Conservation (phyloP, 495 filamentous ascomycete species). For the Penicillium angulare region DNA sequence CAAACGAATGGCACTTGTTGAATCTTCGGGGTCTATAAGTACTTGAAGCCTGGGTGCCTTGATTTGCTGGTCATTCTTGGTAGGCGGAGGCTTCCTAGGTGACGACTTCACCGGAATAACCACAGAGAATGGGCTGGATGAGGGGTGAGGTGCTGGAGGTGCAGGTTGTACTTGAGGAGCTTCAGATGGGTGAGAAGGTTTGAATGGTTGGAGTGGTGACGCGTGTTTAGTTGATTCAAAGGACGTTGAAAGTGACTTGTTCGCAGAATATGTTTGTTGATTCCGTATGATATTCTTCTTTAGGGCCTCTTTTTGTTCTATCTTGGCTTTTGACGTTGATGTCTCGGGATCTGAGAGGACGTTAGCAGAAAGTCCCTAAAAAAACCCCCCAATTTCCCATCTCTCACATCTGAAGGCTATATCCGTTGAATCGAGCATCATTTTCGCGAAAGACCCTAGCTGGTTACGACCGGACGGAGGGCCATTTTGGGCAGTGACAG, state of each 20-base stretch:
- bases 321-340: constrained; percentile 18
- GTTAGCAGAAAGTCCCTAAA: constrained; percentile 9
- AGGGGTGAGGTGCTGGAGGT: background rate
- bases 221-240: constrained; percentile 11
- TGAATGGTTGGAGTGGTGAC: background rate
- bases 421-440: constrained; percentile 57
- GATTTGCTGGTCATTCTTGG: background rate
- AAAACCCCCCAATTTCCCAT: background rate
- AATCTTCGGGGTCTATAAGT: constrained; percentile 22
- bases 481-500: constrained; percentile 20
- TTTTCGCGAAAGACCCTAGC: constrained; percentile 57
- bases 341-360: constrained; percentile 39
- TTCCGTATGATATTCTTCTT: constrained; percentile 15
- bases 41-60: constrained; percentile 36
- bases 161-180: background rate
- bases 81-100: constrained; percentile 17
- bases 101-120: constrained; percentile 39
- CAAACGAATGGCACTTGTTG: constrained; percentile 31
- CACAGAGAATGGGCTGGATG: constrained; percentile 35
- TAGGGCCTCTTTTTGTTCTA: constrained; percentile 17
- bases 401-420: constrained; percentile 54
- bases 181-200: background rate
- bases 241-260: constrained; percentile 20
- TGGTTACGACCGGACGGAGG: constrained; percentile 19
- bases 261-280: constrained; percentile 18